Evolutionary conservation across 2,329 filamentous ascomycete genomes (phyloP).

Genomic region (Penicillium hordei): DNA sequence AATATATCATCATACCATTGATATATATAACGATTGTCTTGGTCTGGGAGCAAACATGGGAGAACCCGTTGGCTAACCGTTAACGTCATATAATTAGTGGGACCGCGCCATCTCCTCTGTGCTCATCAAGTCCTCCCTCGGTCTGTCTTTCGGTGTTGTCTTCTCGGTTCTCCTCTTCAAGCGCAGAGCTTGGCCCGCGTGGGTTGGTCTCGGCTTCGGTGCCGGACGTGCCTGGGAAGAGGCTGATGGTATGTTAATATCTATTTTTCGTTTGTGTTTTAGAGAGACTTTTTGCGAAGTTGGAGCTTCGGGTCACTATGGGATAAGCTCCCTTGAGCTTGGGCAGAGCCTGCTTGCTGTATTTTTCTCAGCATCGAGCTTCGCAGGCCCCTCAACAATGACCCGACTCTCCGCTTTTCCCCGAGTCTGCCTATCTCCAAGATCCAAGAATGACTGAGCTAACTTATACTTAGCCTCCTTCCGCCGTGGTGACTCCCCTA

Average conservation of each 20-base stretch:
- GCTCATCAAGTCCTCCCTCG: slow-evolving; percentile 93
- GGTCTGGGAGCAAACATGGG: background rate
- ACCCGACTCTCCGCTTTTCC: slow-evolving; percentile 6
- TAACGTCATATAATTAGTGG: slow-evolving; percentile 63
- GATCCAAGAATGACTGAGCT: slow-evolving; percentile 8
- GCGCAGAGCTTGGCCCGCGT: slow-evolving; percentile 96
- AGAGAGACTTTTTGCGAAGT: background rate
- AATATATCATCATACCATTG: background rate
- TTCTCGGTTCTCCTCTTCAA: slow-evolving; percentile 99
- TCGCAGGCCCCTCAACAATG: background rate
- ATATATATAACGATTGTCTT: background rate
- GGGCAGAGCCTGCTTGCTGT: background rate
- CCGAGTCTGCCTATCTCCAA: background rate
- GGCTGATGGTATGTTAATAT: slow-evolving; percentile 71
- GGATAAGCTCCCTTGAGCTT: background rate
- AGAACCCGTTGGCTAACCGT: slow-evolving; percentile 19
- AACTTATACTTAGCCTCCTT: slow-evolving; percentile 40
- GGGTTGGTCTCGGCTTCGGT: slow-evolving; percentile 89
- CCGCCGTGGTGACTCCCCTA: slow-evolving; percentile 44
- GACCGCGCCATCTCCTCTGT: slow-evolving; percentile 97
- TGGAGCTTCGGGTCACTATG: background rate
- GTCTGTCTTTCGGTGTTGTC: slow-evolving; percentile 94
- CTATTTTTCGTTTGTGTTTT: background rate
- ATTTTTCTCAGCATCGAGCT: background rate
- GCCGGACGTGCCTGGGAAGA: slow-evolving; percentile 97